phyloP scores from a whole-genome alignment of 176 grass and related monocot species.

The Panicum miliaceum region DNA sequence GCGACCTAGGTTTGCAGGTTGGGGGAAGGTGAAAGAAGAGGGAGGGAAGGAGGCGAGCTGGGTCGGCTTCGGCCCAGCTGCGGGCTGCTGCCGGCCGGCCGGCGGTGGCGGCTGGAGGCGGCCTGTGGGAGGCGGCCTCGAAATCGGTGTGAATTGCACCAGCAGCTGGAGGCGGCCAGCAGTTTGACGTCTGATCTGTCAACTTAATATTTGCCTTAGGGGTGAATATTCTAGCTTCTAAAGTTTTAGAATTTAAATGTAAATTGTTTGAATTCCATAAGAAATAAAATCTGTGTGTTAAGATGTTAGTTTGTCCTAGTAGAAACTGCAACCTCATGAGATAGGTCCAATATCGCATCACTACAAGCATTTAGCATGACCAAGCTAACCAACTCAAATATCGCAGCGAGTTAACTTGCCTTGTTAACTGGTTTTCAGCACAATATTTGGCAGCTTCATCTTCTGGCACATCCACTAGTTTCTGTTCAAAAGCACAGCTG shows the following conservation, averaged over 20 bases:
- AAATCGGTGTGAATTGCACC: slow-evolving; percentile 98
- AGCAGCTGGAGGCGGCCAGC: slow-evolving; percentile 96
- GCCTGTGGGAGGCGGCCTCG: no score
- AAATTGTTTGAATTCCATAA: neutral
- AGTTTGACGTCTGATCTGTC: slow-evolving; percentile 85
- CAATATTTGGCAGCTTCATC: slow-evolving; percentile 99
- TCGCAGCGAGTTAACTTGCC: slow-evolving; percentile 40
- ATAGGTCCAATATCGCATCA: neutral
- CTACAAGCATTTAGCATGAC: neutral
- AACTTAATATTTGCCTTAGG: neutral
- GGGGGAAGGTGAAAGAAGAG: no score
- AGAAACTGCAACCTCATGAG: neutral
- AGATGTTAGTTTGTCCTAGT: neutral
- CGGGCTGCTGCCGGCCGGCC: no score
- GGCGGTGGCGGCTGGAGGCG: no score
- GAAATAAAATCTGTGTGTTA: neutral
- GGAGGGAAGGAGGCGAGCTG: no score
- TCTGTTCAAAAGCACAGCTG: slow-evolving; percentile 88
- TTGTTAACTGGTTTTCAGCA: slow-evolving; percentile 74
- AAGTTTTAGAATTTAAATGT: neutral
- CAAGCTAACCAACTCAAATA: neutral
- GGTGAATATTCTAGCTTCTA: neutral
- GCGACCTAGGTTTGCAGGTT: no score
- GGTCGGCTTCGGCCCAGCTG: no score
- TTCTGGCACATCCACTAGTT: slow-evolving; percentile 86